A percentile compares a stretch with the other conserved stretches of the same genome.
Conservation (phyloP, 1,284 basidiomycete species). For the Austroboletus niveus region DNA sequence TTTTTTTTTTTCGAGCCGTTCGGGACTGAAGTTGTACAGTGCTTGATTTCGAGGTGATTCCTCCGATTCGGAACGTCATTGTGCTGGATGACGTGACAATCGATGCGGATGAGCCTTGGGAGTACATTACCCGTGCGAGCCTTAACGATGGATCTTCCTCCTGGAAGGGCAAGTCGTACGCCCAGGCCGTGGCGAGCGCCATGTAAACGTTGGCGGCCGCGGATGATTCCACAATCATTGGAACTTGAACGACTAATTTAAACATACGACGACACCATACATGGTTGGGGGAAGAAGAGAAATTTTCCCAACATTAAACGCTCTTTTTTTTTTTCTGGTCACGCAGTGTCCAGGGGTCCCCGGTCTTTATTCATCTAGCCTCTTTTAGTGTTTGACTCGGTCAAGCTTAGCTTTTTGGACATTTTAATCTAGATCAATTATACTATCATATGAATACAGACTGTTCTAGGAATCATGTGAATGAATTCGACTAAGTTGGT, state of each 20-base stretch:
- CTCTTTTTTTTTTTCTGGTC: conserved; percentile 9
- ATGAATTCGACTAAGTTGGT: no score
- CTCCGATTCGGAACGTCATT: conserved; percentile 42
- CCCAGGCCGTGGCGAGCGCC: conserved; percentile 36
- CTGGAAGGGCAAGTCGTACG: conserved; percentile 42
- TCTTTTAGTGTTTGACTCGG: conserved; percentile 3
- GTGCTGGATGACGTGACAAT: conserved; percentile 38
- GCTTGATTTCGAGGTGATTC: conserved; percentile 44
- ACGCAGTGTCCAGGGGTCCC: conserved; percentile 3
- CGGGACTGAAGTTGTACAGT: conserved; percentile 8
- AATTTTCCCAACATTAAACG: no score
- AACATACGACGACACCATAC: no score
- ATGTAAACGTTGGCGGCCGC: conserved; percentile 12
- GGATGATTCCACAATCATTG: no score
- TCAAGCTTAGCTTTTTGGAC: neutral
- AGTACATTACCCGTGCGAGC: conserved; percentile 39
- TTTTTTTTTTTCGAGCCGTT: neutral
- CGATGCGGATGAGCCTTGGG: conserved; percentile 44
- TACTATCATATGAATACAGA: no score
- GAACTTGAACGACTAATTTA: no score
- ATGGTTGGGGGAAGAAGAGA: no score
- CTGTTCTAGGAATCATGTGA: no score
- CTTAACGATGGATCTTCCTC: conserved; percentile 35
- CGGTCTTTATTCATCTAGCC: neutral
- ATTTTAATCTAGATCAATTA: conserved; percentile 9